Base-by-base conservation (phyloP, 1,284 basidiomycete species). In the Fistulinella cinereoalba region DNA sequence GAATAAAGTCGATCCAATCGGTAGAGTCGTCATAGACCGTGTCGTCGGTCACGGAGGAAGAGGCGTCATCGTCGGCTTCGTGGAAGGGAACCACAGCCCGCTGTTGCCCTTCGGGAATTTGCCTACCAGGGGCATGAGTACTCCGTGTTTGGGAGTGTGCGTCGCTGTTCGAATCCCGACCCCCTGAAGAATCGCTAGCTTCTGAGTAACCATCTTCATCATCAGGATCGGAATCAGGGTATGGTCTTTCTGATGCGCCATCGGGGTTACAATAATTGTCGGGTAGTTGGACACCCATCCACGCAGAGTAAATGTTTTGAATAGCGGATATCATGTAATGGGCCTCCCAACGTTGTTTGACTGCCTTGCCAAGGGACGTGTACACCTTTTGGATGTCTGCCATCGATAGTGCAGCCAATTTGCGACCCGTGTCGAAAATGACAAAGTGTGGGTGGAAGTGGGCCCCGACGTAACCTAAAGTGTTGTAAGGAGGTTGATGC, bases 401-500 rank as follows among this genome's bases (percentile, higher is more conserved):
- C 15, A 12, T 5, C 3, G 6, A 3, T 11, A 15, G 15, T 9
- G 3, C 13, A 19, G 18, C 11, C 25, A 46, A 3, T 40, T 43
- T 49, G 24, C 18, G 0, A 5, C 47, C 39, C n/a, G 46, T 8
- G 12, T 49, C 49, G 3, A 49, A 49, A 8, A 49, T 3, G 16
- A 41, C 45, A 7, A 37, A 49, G 9, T 48, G 45, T 0, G 40
- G 48, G 24, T 23, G 29, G 13, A 42, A 16, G 9, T 48, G 46
- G n/a, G 39, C 32, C 0, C n/a, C 12, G 25, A 49, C 32, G 25
- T 3, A n/a, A 12, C 36, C 36, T 11, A 37, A 21, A 15, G 21
- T 22, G 21, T 22, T 22, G n/a, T 23, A 49, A 9, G 48, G 37
- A 0, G 44, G 37, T 10, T 9, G 7, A 21, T 21, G 15, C 4